A percentile compares a stretch with the other conserved stretches of the same genome.
Conservation (phyloP, 148 eudicot species). For the Rhododendron williamsianum region DNA sequence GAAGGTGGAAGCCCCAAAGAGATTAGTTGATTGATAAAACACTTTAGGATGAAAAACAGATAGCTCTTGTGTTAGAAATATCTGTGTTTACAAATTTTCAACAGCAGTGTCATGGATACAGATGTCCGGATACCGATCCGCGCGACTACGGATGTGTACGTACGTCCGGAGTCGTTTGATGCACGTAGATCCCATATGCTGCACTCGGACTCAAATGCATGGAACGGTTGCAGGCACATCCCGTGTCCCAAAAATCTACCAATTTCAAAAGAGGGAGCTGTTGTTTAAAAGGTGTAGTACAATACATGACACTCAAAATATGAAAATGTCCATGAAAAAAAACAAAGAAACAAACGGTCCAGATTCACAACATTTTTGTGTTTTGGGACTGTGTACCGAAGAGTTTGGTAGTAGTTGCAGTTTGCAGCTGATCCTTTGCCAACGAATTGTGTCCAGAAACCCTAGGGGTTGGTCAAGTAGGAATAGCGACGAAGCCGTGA, state of each 20-base stretch:
- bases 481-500: too few relatives aligned
- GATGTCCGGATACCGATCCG: background rate
- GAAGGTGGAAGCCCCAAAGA: slow-evolving; percentile 15
- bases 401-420: background rate
- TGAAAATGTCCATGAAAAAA: too few relatives aligned
- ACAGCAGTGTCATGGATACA: background rate
- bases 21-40: background rate
- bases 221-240: background rate
- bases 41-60: background rate
- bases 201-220: background rate
- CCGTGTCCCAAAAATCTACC: background rate
- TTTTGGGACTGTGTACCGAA: background rate
- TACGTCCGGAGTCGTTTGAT: background rate
- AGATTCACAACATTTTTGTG: too few relatives aligned
- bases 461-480: background rate
- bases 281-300: too few relatives aligned
- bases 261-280: background rate
- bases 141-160: background rate
- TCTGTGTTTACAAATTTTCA: background rate
- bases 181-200: background rate
- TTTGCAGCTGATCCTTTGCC: background rate
- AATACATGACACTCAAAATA: too few relatives aligned
- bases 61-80: background rate
- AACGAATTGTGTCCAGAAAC: background rate
- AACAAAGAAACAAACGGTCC: too few relatives aligned